Evolutionary conservation across 306 rosid species (phyloP), one percentile per base, ranked within the genome.

Genomic region (Citrullus colocynthis): DNA sequence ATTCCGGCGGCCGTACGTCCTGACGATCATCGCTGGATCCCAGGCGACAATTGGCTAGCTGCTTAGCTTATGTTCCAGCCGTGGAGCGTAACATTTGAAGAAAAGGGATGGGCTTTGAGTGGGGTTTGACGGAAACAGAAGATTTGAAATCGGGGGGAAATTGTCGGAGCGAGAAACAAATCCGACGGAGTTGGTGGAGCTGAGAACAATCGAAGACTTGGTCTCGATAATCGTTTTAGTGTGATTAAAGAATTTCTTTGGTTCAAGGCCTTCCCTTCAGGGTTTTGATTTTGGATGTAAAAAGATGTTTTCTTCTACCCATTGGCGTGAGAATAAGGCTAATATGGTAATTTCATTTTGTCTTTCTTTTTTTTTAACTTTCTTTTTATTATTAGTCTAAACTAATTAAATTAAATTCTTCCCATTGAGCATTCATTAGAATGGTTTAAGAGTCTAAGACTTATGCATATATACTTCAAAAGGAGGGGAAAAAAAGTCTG

Each of bases 1-100:
- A 62, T 78, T 92, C 77, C 99, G 96, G 51, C 99, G 99, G 54
- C 96, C 93, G 92, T 95, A 95, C 1, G 96, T 95, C 48, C 99
- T 86, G 66, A 92, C 97, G 63, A 92, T 92, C 99, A 95, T 92
- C 57, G 83, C 88, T 17, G 81, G 72, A 45, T 57, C 72, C 59
- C 58, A 61, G 70, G 10, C 34, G 42, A 42, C 79, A 55, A 58
- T 74, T 17, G 56, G 63, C 32, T 18, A 51, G 52, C n/a, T 55
- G 12, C 34, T 11, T 9, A 34, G 34, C 65, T n/a, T 36, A 36
- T 59, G 32, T 75, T 75, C 54, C 16, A n/a, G 42, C 61, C 32
- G 17, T 37, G 9, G 78, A 56, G 52, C 66, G 18, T 30, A 37
- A 75, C 63, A 75, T 75, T 28, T 6, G 66, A 56, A 75, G 63